These are phyloP conservation scores for Metschnikowia lachancei DNA, from an alignment of 805 yeast species.

Conservation along the genomic window DNA sequence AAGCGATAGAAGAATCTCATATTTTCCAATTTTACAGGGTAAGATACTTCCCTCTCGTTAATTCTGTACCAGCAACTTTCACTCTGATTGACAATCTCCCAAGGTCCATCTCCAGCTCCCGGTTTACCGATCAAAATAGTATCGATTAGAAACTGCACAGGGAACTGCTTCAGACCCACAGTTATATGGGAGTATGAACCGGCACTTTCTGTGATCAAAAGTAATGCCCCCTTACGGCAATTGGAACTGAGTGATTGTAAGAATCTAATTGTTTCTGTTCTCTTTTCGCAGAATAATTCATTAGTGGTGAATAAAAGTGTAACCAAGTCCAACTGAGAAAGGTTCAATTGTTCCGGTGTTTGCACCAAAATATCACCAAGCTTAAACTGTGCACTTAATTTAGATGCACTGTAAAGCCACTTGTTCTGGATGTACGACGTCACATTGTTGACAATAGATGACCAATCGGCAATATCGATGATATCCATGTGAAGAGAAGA, in stretches of 20 bases:
- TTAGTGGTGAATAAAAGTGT: slow-evolving; percentile 84
- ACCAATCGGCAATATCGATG: slow-evolving; percentile 82
- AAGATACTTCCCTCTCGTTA: slow-evolving; percentile 47
- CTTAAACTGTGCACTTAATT: slow-evolving; percentile 29
- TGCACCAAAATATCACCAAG: slow-evolving; percentile 32
- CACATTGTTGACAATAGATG: slow-evolving; percentile 46
- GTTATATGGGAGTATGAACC: slow-evolving; percentile 83
- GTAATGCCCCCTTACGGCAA: slow-evolving; percentile 56
- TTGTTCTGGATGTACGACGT: slow-evolving; percentile 42
- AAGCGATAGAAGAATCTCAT: slow-evolving; percentile 84
- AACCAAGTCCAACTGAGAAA: slow-evolving; percentile 44
- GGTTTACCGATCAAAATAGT: slow-evolving; percentile 59
- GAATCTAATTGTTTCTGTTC: slow-evolving; percentile 51
- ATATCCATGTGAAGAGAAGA: slow-evolving; percentile 48
- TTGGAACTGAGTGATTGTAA: slow-evolving; percentile 37
- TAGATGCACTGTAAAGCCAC: slow-evolving; percentile 49
- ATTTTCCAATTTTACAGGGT: slow-evolving; percentile 70
- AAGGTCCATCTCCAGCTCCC: slow-evolving; percentile 44
- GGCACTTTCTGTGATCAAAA: slow-evolving; percentile 81
- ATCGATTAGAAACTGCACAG: slow-evolving; percentile 77
- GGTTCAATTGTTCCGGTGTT: slow-evolving; percentile 16
- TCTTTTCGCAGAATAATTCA: slow-evolving; percentile 73
- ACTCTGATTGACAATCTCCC: slow-evolving; percentile 63
- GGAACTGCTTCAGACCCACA: slow-evolving; percentile 74
- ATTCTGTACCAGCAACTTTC: slow-evolving; percentile 84